A percentile compares a stretch with the other conserved stretches of the same genome.
These are phyloP conservation scores for Phanerochaete sordida DNA, from an alignment of 768 basidiomycete genomes.

Conservation along the genomic window DNA sequence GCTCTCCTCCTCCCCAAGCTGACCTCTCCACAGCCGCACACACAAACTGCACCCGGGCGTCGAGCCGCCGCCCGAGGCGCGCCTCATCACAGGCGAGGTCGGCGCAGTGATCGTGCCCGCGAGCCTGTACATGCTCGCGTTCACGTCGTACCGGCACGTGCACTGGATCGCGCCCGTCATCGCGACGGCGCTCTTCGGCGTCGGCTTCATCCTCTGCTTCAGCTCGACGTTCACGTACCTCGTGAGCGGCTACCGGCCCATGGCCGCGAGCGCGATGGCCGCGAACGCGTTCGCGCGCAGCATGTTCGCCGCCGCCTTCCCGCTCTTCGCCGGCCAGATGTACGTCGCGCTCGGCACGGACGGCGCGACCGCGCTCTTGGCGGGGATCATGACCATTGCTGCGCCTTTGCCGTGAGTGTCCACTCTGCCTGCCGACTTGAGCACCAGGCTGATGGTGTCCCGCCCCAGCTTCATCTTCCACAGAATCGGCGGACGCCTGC, in stretches of 20 bases:
- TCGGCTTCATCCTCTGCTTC: slow-evolving; percentile 59
- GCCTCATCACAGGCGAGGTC: slow-evolving; percentile 61
- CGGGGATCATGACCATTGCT: slow-evolving; percentile 58
- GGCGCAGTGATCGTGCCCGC: slow-evolving; percentile 65
- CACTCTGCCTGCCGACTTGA: background rate
- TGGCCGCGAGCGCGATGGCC: slow-evolving; percentile 55
- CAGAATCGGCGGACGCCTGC: slow-evolving; percentile 41
- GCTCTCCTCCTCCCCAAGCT: background rate
- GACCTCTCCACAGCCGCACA: slow-evolving; percentile 34
- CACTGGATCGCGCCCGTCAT: slow-evolving; percentile 44
- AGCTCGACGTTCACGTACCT: slow-evolving; percentile 60
- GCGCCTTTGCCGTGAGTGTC: slow-evolving; percentile 55
- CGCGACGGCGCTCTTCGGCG: slow-evolving; percentile 40
- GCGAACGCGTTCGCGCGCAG: slow-evolving; percentile 54
- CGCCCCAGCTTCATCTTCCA: slow-evolving; percentile 45
- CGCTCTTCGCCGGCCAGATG: slow-evolving; percentile 50
- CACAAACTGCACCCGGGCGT: slow-evolving; percentile 35
- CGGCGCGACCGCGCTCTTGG: slow-evolving; percentile 70
- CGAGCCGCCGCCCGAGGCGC: slow-evolving; percentile 60
- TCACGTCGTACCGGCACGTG: slow-evolving; percentile 41
- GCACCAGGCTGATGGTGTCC: background rate
- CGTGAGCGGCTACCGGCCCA: slow-evolving; percentile 42
- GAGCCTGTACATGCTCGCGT: slow-evolving; percentile 53
- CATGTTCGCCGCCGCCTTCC: slow-evolving; percentile 47
- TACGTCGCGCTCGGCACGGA: slow-evolving; percentile 57